Base-by-base conservation (phyloP, 768 basidiomycete genomes). In the Suillus subaureus region DNA sequence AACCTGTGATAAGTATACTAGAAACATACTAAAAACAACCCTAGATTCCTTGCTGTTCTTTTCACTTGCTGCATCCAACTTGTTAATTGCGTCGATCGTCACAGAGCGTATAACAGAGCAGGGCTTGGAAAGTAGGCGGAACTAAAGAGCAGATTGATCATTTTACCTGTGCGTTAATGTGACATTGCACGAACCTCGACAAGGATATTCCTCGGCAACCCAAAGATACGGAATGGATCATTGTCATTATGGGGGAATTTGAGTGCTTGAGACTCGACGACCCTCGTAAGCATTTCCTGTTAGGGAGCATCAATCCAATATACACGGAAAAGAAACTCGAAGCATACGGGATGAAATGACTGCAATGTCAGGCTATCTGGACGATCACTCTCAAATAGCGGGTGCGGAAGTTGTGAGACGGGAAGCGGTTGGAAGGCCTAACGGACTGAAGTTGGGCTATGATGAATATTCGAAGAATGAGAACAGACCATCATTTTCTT, bases 81-180 rank as follows among this genome's bases (percentile, higher is more conserved):
- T 75, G 12, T 87, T 79, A 4, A 84, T 72, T 2, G 86, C 72
- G 6, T 84, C 82, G 13, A 92, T 72, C 0, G 94, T 95, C 37
- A 85, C 78, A 52, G 86, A 80, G 49, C 94, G 85, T 7, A 94
- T 81, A 6, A 96, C 88, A 0, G 92, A 88, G 55, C 84, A 89
- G 0, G 93, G 91, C 62, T 82, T 81, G 1, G 88, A 85, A 9
- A 96, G 82, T 52, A 96, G 77, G 26, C 87, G 83, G 72, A 86
- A 92, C 89, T 93, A 68, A 42, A 12, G 61, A 33, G 7, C 33
- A 49, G 13, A 16, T 47, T 61, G 26, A 57, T 8, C 13, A n/a
- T 55, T 31, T 13, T 23, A 31, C 23, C 26, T 15, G 42, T 56
- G 16, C 13, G 4, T 28, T 55, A 21, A 60, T 47, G 6, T 26